These are phyloP conservation scores for Ormosia emarginata DNA, from an alignment of 306 rosid species.

Conservation along the genomic window DNA sequence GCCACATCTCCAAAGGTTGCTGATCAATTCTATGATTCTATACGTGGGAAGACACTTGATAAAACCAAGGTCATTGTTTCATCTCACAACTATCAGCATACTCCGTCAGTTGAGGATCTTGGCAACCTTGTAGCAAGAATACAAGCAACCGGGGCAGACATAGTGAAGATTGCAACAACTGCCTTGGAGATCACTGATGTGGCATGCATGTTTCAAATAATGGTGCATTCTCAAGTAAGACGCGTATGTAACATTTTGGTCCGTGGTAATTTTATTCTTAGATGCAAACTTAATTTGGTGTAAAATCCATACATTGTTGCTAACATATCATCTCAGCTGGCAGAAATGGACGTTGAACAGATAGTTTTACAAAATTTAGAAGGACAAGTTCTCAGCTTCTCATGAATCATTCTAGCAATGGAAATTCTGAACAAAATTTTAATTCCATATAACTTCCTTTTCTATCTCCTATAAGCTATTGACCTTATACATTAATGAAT, in stretches of 20 bases:
- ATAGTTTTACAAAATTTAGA: background rate
- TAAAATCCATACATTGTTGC: background rate
- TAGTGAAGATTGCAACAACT: constrained; percentile 89
- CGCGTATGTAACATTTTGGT: constrained; percentile 9
- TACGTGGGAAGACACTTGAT: constrained; percentile 53
- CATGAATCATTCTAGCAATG: background rate
- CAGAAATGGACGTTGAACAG: background rate
- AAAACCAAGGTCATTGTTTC: constrained; percentile 81
- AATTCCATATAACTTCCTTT: background rate
- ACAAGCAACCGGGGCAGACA: constrained; percentile 90
- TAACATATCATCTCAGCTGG: background rate
- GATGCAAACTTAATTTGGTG: background rate
- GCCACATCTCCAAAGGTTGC: constrained; percentile 65
- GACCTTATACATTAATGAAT: background rate
- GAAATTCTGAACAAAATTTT: background rate
- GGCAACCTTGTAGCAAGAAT: constrained; percentile 85
- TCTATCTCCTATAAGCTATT: background rate
- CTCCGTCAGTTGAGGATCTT: constrained; percentile 90
- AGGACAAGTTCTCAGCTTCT: background rate
- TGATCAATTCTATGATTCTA: constrained; percentile 60
- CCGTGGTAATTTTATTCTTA: background rate
- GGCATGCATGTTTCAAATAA: constrained; percentile 69
- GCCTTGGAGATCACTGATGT: constrained; percentile 89
- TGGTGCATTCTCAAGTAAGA: constrained; percentile 88
- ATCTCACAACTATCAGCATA: constrained; percentile 78